Base-by-base conservation (phyloP, 1,284 basidiomycete species). In the Butyriboletus appendiculatus region DNA sequence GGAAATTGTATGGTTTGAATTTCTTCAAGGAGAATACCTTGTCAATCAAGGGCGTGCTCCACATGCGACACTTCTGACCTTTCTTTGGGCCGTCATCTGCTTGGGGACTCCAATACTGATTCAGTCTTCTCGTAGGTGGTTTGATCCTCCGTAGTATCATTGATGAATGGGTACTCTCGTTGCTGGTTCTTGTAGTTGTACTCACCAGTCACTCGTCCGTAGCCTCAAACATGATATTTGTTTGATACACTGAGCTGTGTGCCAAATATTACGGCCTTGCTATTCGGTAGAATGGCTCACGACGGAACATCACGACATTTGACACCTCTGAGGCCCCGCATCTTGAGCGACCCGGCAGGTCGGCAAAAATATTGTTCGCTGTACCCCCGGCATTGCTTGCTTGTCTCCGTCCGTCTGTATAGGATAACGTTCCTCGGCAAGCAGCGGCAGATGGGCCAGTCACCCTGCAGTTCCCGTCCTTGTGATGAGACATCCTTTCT, bases 1-100 rank as follows among this genome's bases (percentile, higher is more conserved):
- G 55, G 35, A 48, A 43, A 37, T 62, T 61, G 71, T 74, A 74
- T 61, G 26, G 70, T 71, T 82, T 85, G 88, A 89, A 90, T 91
- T 90, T 91, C 88, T 91, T 91, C 88, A 90, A 76, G 88, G 88
- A 85, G 86, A 75, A 88, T 86, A 85, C 83, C 79, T 75, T 67
- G 59, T 65, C 52, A 37, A 59, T 37, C 58, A 65, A 65, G 84
- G 85, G 81, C 72, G 77, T 74, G 88, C 89, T 88, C 85, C 88
- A 87, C 82, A 80, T 63, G 76, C 86, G 87, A 90, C 88, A 85
- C 74, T 62, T 73, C 84, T 88, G 86, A 88, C 66, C 37, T 45
- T 56, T 50, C 9, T 28, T 22, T 40, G 5, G 30, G 11, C 5
- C 18, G 1, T 41, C n/a, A 20, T 48, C 7, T 6, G 14, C 14